Conservation (phyloP, 1,284 basidiomycete genomes). For the Cutaneotrichosporon sp. region DNA sequence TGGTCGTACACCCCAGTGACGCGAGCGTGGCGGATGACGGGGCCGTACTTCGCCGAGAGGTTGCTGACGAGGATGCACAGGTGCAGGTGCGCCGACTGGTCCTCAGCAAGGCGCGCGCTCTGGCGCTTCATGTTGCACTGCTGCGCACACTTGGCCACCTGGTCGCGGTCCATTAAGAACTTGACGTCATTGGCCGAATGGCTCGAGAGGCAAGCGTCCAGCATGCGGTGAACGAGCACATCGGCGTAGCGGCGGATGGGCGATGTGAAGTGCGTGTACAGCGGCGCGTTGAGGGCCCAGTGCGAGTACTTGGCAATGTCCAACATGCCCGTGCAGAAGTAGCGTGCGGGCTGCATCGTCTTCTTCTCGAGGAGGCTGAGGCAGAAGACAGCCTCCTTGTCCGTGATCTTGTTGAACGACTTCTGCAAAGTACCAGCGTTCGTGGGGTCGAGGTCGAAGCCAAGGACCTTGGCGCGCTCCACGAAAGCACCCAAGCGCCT, state of each 20-base stretch:
- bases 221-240: constrained; percentile 91
- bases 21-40: constrained; percentile 86
- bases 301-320: constrained; percentile 98
- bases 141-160: constrained; percentile 94
- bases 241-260: constrained; percentile 86
- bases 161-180: constrained; percentile 94
- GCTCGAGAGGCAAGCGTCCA: constrained; percentile 79
- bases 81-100: constrained; percentile 93
- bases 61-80: constrained; percentile 87
- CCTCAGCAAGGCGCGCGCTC: constrained; percentile 79
- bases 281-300: constrained; percentile 82
- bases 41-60: constrained; percentile 89
- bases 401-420: constrained; percentile 71
- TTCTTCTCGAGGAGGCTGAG: constrained; percentile 81
- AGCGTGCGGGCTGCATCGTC: constrained; percentile 84
- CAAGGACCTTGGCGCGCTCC: constrained; percentile 77
- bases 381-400: constrained; percentile 69
- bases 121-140: constrained; percentile 85
- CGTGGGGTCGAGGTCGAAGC: constrained; percentile 76
- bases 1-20: constrained; percentile 92
- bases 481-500: constrained; percentile 73
- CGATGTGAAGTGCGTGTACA: constrained; percentile 97
- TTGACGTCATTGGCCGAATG: constrained; percentile 64
- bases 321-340: constrained; percentile 98
- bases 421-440: constrained; percentile 79